Conservation (phyloP, 2,329 filamentous ascomycete species). For the Verticillium nubilum region DNA sequence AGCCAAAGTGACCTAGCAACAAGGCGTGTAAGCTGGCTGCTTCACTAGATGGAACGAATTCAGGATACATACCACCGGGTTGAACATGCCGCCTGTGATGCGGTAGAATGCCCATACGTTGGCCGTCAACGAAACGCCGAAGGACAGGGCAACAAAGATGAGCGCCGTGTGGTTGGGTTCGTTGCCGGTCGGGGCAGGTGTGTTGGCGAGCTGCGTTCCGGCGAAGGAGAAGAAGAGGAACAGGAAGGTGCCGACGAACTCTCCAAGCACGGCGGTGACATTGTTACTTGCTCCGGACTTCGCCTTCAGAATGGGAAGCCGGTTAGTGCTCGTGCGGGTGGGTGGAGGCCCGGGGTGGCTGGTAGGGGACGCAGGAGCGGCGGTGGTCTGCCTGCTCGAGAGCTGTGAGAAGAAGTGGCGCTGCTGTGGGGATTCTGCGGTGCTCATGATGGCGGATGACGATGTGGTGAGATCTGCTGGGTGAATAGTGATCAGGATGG, state of each 20-base stretch:
- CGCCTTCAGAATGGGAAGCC: not conserved
- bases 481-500: not conserved
- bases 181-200: not conserved
- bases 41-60: not conserved
- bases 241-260: slow-evolving; percentile 49
- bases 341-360: not conserved
- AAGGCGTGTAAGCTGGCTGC: not conserved
- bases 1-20: slow-evolving; percentile 45
- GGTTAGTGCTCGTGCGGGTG: not conserved
- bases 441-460: not conserved
- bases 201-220: slow-evolving; percentile 29
- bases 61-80: slow-evolving; percentile 23
- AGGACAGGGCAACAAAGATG: slow-evolving; percentile 44
- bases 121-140: slow-evolving; percentile 44
- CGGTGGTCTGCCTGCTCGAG: not conserved
- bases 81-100: slow-evolving; percentile 46
- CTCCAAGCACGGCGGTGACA: slow-evolving; percentile 37
- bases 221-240: slow-evolving; percentile 41
- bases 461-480: not conserved
- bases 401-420: not conserved
- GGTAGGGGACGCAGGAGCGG: not conserved
- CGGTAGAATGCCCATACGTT: slow-evolving; percentile 54
- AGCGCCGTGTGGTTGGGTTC: slow-evolving; percentile 27
- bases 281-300: slow-evolving; percentile 21
- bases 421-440: not conserved